These are phyloP conservation scores for Colletotrichum brevisporum DNA, from an alignment of 2,329 filamentous ascomycete genomes.

Conservation along the genomic window DNA sequence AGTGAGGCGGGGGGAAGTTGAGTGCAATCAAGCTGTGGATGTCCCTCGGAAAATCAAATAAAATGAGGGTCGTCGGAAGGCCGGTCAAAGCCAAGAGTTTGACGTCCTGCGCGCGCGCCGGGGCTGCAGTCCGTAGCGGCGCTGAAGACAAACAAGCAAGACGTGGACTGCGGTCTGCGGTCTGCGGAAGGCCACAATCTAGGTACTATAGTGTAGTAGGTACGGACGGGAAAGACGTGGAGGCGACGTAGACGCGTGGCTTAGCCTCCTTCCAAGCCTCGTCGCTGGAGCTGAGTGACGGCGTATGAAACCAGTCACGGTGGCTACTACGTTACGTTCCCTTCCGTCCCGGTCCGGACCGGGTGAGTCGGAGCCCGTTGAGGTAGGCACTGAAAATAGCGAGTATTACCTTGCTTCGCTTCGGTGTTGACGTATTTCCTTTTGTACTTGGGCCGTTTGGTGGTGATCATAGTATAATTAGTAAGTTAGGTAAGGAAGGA, in stretches of 20 bases:
- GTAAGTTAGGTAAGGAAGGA: no score
- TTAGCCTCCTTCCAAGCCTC: conserved; percentile 38
- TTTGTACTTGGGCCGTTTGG: no score
- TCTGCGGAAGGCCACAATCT: neutral
- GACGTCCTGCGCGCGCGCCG: neutral
- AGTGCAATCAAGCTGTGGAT: conserved; percentile 5
- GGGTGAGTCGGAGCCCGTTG: neutral
- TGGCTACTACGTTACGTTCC: neutral
- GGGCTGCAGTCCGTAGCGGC: neutral
- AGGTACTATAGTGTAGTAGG: no score
- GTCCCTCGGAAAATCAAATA: neutral
- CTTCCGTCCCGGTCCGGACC: neutral
- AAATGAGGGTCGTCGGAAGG: conserved; percentile 16
- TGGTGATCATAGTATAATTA: no score
- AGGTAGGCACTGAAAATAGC: neutral
- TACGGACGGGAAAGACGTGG: neutral
- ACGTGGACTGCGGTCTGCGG: no score
- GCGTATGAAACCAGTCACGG: conserved; percentile 11
- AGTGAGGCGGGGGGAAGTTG: conserved; percentile 3
- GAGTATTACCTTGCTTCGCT: neutral
- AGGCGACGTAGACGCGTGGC: conserved; percentile 31
- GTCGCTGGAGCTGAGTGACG: conserved; percentile 24
- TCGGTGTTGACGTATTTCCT: neutral
- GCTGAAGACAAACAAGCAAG: neutral
- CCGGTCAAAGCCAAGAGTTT: conserved; percentile 14